Base-by-base conservation (phyloP, 495 filamentous ascomycete species). In the Neurospora cerealis region DNA sequence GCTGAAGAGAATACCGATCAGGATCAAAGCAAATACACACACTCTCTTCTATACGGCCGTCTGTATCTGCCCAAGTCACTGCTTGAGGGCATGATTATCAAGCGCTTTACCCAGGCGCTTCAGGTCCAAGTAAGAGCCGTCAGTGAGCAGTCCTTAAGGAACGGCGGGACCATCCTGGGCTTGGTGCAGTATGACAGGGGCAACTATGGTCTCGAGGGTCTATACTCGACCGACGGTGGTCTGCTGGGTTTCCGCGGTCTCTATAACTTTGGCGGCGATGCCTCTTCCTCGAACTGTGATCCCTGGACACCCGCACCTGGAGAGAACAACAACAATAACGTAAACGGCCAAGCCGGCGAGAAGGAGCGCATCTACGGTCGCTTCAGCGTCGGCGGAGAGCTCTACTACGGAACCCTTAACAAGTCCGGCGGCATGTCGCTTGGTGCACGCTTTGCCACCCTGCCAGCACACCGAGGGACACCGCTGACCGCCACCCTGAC, bases 401-500 rank as follows among this genome's bases (percentile, higher is more conserved):
- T 96, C 37, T 99, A 99, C 81, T 99, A 98, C 79, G 94, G 94
- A 8, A 90, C 93, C 1, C 84, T 97, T 21, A 98, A 97, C 76
- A 97, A 97, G 69, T 90, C 93, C 19, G 91, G 95, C 34, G 96
- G 96, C 73, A 89, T 89, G 79, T 87, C 87, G 44, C 74, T 88
- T n/a, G 96, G 95, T 3, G 84, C 95, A 24, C 89, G 96, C 54
- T 99, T 98, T 78, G 91, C 92, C 34, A 99, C 96, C 6, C 84
- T 99, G 37, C 95, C 96, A n/a, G 87, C 89, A 8, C 91, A 97
- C 74, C 91, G 90, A 1, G 91, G 93, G 54, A 86, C 95, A 70
- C 96, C 96, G 0, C 91, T 97, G 75, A 98, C 96, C 8, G 93
- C 97, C 73, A 98, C 96, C 6, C 83, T 96, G 75, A 96, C 93